Percentiles rank a stretch among this genome's conserved stretches.
These are phyloP conservation scores for Lactarius indigo DNA, from an alignment of 768 basidiomycete species.

Conservation along the genomic window DNA sequence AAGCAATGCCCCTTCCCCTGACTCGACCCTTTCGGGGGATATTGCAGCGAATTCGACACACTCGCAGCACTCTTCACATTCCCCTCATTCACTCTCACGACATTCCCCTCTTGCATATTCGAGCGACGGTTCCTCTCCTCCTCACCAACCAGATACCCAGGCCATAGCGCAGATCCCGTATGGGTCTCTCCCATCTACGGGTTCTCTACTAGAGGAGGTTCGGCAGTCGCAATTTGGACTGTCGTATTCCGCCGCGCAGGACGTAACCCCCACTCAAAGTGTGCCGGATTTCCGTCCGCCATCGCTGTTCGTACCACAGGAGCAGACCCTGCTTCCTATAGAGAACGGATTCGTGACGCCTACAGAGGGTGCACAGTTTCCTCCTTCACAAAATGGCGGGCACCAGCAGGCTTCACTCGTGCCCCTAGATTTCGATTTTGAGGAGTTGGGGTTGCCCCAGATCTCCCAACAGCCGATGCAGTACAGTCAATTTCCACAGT, in stretches of 20 bases:
- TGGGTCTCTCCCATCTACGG: neutral
- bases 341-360: conserved; percentile 1
- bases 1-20: conserved; percentile 14
- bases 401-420: conserved; percentile 1
- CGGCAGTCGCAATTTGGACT: conserved; percentile 12
- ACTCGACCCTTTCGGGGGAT: conserved; percentile 11
- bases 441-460: conserved; percentile 3
- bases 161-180: neutral
- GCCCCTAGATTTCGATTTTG: conserved; percentile 11
- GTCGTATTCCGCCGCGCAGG: conserved; percentile 9
- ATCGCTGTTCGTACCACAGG: neutral
- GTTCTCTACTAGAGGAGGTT: neutral
- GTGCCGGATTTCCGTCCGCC: neutral
- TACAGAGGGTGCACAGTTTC: neutral
- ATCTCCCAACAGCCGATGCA: conserved; percentile 12
- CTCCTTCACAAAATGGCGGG: neutral
- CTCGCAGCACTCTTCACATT: conserved; percentile 8
- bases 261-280: neutral
- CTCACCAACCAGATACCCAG: conserved; percentile 1
- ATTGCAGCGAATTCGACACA: neutral
- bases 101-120: conserved; percentile 5
- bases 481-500: conserved; percentile 16
- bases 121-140: conserved; percentile 10
- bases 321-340: conserved; percentile 5
- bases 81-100: neutral